These are phyloP conservation scores for Saposhnikovia divaricata DNA, from an alignment of 129 eudicot genomes.

Conservation along the genomic window DNA sequence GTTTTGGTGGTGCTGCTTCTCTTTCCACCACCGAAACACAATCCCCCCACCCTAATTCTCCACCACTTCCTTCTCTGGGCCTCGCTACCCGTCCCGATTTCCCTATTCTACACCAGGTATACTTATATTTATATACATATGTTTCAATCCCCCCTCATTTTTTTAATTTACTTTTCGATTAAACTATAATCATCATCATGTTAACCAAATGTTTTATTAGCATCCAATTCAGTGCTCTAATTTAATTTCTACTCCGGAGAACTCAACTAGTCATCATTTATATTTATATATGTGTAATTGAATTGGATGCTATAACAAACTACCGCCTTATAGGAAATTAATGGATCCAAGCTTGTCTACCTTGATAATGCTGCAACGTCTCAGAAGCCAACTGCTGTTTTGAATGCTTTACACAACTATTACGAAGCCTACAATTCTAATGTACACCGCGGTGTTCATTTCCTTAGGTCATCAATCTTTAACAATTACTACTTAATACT, in stretches of 20 bases:
- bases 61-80: constrained; percentile 47
- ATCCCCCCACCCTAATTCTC: constrained; percentile 9
- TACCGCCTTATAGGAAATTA: constrained; percentile 48
- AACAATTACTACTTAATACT: neutral
- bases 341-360: constrained; percentile 80
- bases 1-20: neutral
- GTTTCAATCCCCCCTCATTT: neutral
- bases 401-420: constrained; percentile 63
- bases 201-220: too few species aligned
- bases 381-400: constrained; percentile 84
- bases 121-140: too few species aligned
- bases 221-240: too few species aligned
- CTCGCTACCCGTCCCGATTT: constrained; percentile 77
- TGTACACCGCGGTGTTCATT: constrained; percentile 99
- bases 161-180: too few species aligned
- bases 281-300: neutral
- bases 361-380: constrained; percentile 98
- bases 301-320: neutral
- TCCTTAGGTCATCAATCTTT: constrained; percentile 41
- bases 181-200: neutral
- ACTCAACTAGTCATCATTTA: neutral
- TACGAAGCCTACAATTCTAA: constrained; percentile 81
- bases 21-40: neutral
- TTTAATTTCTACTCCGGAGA: too few species aligned
- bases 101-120: constrained; percentile 86